Evolutionary conservation across 768 basidiomycete species (phyloP), one percentile per base, ranked within the genome.

Genomic region (Porpolomopsis calyptriformis): DNA sequence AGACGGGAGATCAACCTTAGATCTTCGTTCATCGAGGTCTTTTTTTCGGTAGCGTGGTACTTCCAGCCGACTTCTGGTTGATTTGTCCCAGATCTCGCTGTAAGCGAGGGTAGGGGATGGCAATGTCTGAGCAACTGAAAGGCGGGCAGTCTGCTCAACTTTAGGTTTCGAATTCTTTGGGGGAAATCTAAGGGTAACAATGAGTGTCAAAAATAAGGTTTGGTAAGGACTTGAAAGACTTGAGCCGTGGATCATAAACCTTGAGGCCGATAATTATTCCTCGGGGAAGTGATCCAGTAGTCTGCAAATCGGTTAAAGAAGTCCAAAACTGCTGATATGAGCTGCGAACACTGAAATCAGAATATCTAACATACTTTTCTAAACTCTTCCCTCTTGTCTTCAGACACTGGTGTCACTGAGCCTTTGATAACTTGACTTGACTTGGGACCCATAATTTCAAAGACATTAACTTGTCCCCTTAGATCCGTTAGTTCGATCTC

Each of bases 391-490:
- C 77, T 65, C 2, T 70, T 61, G 35, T 80, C 73, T 4, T 67
- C 63, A 3, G 63, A 57, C 10, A 69, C 65, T 5, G 76, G 76
- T 18, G 65, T 72, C 37, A 85, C 56, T 1, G 74, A 77, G 20
- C 82, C 82, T 54, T 74, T 78, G 42, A 85, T 60, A 9, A 92
- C 76, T 57, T 85, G 82, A 45, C 73, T 86, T 0, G 85, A 72
- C 57, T 79, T 85, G 2, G 88, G 88, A 2, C 94, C 94, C 70
- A 85, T 84, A 26, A 97, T 76, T 60, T 98, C 93, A 54, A 94
- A 94, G 4, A 80, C 71, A 50, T 85, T 86, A 35, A 90, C 54
- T 40, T 79, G 74, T 1, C 77, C 78, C 46, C 82, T 67, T 40
- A 92, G 60, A 58, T 93, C 86, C 5, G 72, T 69, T 12, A 93